Base-by-base conservation (phyloP, 2,329 filamentous ascomycete genomes). In the Zymoseptoria ardabiliae region DNA sequence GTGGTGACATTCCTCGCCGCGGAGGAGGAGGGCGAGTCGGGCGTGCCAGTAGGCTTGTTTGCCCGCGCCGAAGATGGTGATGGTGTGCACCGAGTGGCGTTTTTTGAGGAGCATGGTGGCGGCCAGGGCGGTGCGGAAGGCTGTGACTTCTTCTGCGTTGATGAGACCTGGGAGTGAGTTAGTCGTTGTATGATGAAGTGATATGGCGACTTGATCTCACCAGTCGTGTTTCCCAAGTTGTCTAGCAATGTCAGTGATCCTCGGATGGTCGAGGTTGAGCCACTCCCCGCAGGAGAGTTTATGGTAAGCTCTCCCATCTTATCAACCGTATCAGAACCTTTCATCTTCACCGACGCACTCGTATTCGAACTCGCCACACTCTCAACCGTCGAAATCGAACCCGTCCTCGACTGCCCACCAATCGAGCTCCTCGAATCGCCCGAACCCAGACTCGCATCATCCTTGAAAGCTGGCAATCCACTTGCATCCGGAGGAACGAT, bases 41-140 rank as follows among this genome's bases (percentile, higher is more conserved):
- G 96, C 85, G 72, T 97, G 93, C 92, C 92, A 97, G 77, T 93
- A 96, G 11, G 93, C 93, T 77, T 97, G 92, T 66, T 88, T 85
- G 52, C 93, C 93, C 35, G 88, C 87, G 22, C 93, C 93, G 72
- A 97, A 97, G 56, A 96, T 87, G 13, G 88, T 86, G 10, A 97
- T 71, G 13, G 86, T 90, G 70, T 87, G 86, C 50, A 96, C 87
- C 25, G 82, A 82, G 58, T 82, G 78, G 58, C 93, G 89, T 68
- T 79, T 79, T 66, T 77, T 78, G 69, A 84, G 83, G 19, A 87
- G 78, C 65, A 88, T 77, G 58, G 86, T 82, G 11, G 82, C 81
- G 0, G 83, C 82, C 11, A 89, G 75, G 0, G 86, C 84, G 0
- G 87, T 89, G 52, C 86, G 81, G 73, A 89, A 89, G 1, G 85